Conservation (phyloP, 2,329 filamentous ascomycete species). For the Trichoderma brevicompactum region DNA sequence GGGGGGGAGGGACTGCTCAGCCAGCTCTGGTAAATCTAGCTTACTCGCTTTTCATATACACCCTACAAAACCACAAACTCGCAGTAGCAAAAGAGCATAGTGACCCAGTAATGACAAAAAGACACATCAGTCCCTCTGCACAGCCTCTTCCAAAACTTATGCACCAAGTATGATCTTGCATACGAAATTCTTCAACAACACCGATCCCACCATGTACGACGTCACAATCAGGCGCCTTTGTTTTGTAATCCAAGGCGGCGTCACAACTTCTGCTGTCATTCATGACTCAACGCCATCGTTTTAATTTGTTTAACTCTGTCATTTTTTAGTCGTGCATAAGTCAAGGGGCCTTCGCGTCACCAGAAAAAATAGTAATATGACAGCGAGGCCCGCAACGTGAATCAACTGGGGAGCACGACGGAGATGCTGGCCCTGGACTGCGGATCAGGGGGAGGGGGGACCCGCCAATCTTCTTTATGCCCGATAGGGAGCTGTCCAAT, state of each 20-base stretch:
- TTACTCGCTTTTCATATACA: too few relatives aligned
- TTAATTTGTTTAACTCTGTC: background rate
- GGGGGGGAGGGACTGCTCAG: too few relatives aligned
- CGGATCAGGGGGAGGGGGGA: background rate
- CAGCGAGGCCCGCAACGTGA: background rate
- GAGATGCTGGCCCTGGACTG: background rate
- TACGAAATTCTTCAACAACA: background rate
- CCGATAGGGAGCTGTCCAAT: background rate
- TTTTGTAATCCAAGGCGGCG: background rate
- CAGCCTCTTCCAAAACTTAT: background rate
- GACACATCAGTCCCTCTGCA: too few relatives aligned
- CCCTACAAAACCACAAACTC: background rate
- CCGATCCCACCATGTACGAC: background rate
- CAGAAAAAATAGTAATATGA: background rate
- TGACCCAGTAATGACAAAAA: background rate
- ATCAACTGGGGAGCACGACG: background rate
- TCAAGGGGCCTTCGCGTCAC: background rate
- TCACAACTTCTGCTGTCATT: background rate
- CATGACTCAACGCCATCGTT: background rate
- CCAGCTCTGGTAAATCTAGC: too few relatives aligned
- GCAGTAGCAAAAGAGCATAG: background rate
- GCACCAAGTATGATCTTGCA: background rate
- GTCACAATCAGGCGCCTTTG: background rate
- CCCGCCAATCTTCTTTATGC: background rate
- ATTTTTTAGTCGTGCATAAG: constrained; percentile 11